Evolutionary conservation across 805 yeast genomes (phyloP).

Genomic region (Helenozyma baotianmanensis): DNA sequence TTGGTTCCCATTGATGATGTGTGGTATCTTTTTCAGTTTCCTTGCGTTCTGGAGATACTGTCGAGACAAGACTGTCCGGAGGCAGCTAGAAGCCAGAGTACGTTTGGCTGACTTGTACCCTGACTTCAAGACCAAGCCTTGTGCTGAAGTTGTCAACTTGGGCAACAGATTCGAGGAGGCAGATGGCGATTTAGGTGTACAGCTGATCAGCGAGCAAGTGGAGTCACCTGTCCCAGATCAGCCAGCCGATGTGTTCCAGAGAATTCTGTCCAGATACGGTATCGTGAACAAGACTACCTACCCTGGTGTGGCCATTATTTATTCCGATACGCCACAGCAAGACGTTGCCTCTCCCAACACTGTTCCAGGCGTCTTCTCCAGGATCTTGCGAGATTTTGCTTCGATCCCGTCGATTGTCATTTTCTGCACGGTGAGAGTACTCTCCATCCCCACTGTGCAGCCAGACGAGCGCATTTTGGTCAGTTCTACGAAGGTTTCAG

Average conservation of each 20-base stretch:
- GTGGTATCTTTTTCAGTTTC: slow-evolving; percentile 32
- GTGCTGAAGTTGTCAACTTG: slow-evolving; percentile 16
- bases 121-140: slow-evolving; percentile 12
- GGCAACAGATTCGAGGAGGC: neutral
- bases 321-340: slow-evolving; percentile 33
- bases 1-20: slow-evolving; percentile 53
- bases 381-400: slow-evolving; percentile 36
- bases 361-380: slow-evolving; percentile 39
- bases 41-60: slow-evolving; percentile 48
- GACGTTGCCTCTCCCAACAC: slow-evolving; percentile 41
- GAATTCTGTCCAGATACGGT: slow-evolving; percentile 21
- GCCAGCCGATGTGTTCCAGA: slow-evolving; percentile 1
- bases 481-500: slow-evolving; percentile 37
- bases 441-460: slow-evolving; percentile 39
- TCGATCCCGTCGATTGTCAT: slow-evolving; percentile 42
- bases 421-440: slow-evolving; percentile 39
- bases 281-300: slow-evolving; percentile 15
- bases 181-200: neutral
- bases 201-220: too few species aligned
- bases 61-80: slow-evolving; percentile 35
- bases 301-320: slow-evolving; percentile 40
- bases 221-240: slow-evolving; percentile 1
- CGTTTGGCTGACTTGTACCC: slow-evolving; percentile 34
- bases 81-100: slow-evolving; percentile 32
- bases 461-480: slow-evolving; percentile 37